Percentiles rank a stretch among this genome's conserved stretches.
Evolutionary conservation across 441 rosid species (phyloP).

Genomic region (Pelargonium citronellum): DNA sequence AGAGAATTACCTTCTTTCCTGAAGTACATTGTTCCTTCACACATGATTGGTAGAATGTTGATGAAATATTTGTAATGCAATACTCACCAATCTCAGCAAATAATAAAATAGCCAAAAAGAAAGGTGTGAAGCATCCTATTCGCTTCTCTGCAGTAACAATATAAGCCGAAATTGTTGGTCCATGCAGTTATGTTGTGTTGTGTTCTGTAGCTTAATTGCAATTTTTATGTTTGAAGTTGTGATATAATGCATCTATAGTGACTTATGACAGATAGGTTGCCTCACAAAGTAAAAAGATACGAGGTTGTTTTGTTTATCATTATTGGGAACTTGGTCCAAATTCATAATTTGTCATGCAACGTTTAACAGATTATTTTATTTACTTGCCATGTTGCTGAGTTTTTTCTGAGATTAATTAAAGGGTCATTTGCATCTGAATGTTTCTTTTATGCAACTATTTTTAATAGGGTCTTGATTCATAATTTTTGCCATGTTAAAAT

Average conservation of each 20-base stretch:
- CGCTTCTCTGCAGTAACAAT: neutral
- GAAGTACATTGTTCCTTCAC: neutral
- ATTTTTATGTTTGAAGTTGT: conserved; percentile 1
- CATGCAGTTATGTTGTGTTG: neutral
- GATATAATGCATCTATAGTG: neutral
- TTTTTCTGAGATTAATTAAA: neutral
- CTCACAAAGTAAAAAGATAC: neutral
- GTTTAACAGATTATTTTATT: neutral
- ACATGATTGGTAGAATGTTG: neutral
- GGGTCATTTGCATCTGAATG: neutral
- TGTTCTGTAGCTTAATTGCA: neutral
- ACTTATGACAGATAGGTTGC: neutral
- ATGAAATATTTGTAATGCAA: neutral
- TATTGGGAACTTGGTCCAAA: conserved; percentile 4
- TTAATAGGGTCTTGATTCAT: neutral
- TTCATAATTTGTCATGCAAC: neutral
- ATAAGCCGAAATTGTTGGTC: neutral
- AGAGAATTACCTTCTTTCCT: neutral
- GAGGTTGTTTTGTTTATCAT: conserved; percentile 5
- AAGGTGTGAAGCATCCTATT: neutral
- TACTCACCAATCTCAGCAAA: neutral
- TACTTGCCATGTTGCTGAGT: neutral
- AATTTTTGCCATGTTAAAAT: neutral
- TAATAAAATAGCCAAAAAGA: neutral
- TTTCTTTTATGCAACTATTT: neutral